A percentile compares a stretch with the other conserved stretches of the same genome.
Evolutionary conservation across 768 basidiomycete genomes (phyloP).

Genomic region (Suillus tomentosus): DNA sequence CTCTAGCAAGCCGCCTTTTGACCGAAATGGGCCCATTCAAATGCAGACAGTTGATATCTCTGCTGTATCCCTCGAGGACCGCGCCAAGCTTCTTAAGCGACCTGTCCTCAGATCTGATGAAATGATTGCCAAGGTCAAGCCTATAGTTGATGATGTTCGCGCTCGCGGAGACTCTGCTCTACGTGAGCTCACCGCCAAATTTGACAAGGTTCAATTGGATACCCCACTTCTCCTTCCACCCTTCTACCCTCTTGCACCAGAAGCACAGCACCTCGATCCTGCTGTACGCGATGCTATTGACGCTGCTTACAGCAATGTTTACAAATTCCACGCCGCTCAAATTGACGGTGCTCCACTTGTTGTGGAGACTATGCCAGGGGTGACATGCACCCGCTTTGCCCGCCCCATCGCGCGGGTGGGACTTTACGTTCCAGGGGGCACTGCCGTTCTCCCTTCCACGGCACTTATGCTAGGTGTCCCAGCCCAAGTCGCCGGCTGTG

Average conservation of each 20-base stretch:
- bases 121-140: constrained; percentile 82
- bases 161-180: constrained; percentile 83
- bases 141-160: constrained; percentile 90
- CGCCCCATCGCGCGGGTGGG: constrained; percentile 96
- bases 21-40: constrained; percentile 54
- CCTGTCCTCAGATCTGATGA: constrained; percentile 77
- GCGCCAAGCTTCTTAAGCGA: constrained; percentile 74
- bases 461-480: constrained; percentile 98
- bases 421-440: constrained; percentile 96
- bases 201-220: constrained; percentile 78
- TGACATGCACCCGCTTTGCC: constrained; percentile 92
- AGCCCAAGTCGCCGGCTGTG: constrained; percentile 95
- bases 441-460: constrained; percentile 93
- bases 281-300: constrained; percentile 83
- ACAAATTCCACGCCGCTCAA: constrained; percentile 90
- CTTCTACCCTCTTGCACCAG: constrained; percentile 48
- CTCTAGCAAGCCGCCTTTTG: constrained; percentile 21
- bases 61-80: constrained; percentile 48
- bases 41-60: constrained; percentile 77
- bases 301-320: constrained; percentile 87
- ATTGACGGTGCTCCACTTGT: constrained; percentile 65
- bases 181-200: constrained; percentile 87
- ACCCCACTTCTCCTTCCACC: constrained; percentile 79
- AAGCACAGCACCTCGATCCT: constrained; percentile 60
- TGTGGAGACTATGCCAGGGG: constrained; percentile 98